A percentile compares a stretch with the other conserved stretches of the same genome.
These are phyloP conservation scores for Ballota nigra DNA, from an alignment of 257 asterid genomes.

Conservation along the genomic window DNA sequence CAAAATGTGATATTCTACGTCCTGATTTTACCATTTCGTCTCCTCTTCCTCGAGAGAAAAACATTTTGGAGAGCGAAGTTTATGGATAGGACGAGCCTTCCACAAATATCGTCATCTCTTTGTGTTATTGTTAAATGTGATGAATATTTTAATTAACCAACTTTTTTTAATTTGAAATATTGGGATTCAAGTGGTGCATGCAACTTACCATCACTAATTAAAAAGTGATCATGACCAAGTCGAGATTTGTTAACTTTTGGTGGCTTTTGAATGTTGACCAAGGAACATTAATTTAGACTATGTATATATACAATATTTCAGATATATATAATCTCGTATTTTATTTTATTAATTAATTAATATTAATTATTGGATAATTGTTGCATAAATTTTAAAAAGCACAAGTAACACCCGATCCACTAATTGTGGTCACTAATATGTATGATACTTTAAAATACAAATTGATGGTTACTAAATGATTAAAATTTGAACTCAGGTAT, in stretches of 20 bases:
- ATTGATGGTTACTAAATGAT: too few relatives aligned
- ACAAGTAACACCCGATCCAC: too few relatives aligned
- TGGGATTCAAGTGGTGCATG: not conserved
- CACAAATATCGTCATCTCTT: conserved; percentile 12
- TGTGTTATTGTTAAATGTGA: not conserved
- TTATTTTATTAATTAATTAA: too few relatives aligned
- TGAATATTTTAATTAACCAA: not conserved
- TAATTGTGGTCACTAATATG: too few relatives aligned
- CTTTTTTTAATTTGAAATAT: not conserved
- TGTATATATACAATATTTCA: too few relatives aligned
- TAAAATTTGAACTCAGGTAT: too few relatives aligned
- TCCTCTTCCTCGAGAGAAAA: conserved; percentile 24
- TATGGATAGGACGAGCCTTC: not conserved
- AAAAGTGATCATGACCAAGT: conserved; percentile 18
- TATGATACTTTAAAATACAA: too few relatives aligned
- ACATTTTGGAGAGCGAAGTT: conserved; percentile 11
- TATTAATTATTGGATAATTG: too few relatives aligned
- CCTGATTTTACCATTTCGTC: conserved; percentile 21
- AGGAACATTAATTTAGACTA: too few relatives aligned
- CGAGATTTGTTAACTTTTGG: conserved; percentile 13
- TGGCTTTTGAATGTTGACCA: conserved; percentile 21
- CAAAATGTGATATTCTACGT: not conserved
- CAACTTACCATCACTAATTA: not conserved
- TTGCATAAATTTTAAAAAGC: too few relatives aligned
- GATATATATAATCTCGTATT: too few relatives aligned